These are phyloP conservation scores for Corinectria fuckeliana DNA, from an alignment of 2,329 filamentous ascomycete genomes.

Conservation along the genomic window DNA sequence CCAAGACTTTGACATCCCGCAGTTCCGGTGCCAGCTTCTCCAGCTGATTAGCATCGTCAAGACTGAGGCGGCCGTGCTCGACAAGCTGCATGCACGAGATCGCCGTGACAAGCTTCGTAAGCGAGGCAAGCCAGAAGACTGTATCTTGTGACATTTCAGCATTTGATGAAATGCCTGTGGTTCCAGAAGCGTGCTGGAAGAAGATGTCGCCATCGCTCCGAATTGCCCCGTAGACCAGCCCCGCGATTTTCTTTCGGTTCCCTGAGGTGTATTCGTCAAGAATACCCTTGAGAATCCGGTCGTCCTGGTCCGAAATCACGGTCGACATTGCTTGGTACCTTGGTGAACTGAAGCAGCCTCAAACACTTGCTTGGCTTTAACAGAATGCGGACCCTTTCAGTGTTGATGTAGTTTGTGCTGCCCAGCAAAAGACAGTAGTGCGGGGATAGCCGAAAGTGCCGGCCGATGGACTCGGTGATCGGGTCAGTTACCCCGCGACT, in stretches of 20 bases:
- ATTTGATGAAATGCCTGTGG: not conserved
- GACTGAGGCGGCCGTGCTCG: not conserved
- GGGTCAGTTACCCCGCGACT: too few relatives aligned
- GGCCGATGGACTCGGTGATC: too few relatives aligned
- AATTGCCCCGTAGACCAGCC: not conserved
- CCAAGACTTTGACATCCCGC: slow-evolving; percentile 4
- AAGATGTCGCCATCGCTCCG: not conserved
- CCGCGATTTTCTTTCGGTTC: slow-evolving; percentile 3
- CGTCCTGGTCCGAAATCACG: too few relatives aligned
- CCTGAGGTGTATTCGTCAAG: slow-evolving; percentile 6
- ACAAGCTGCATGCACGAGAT: slow-evolving; percentile 17
- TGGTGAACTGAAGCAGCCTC: too few relatives aligned
- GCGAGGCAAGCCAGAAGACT: slow-evolving; percentile 8
- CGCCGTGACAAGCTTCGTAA: slow-evolving; percentile 3
- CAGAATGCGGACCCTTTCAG: too few relatives aligned
- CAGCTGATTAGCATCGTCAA: slow-evolving; percentile 1
- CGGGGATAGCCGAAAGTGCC: too few relatives aligned
- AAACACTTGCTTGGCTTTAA: too few relatives aligned
- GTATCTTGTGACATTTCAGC: not conserved
- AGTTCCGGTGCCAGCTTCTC: slow-evolving; percentile 2
- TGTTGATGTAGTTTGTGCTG: too few relatives aligned
- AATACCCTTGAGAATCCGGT: not conserved
- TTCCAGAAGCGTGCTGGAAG: slow-evolving; percentile 1
- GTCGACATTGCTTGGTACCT: too few relatives aligned
- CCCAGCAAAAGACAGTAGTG: too few relatives aligned